Evolutionary conservation across 176 grass and related monocot genomes (phyloP).

Genomic region (Carex littledalei): DNA sequence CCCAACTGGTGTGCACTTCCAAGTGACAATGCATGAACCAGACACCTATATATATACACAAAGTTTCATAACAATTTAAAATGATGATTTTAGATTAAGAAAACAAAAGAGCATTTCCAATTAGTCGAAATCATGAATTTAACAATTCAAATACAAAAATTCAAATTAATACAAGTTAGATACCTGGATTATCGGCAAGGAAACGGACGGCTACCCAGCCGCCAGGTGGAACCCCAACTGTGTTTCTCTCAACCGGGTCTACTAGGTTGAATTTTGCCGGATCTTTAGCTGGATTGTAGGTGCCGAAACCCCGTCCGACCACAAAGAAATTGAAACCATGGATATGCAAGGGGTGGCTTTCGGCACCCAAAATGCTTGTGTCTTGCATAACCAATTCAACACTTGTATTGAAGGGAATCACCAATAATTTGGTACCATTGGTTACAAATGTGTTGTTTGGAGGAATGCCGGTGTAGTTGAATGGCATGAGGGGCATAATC

Average conservation of each 20-base stretch:
- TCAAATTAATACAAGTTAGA: not conserved
- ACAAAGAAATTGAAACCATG: slow-evolving; percentile 74
- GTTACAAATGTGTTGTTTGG: slow-evolving; percentile 55
- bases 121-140: not conserved
- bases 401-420: slow-evolving; percentile 46
- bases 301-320: slow-evolving; percentile 48
- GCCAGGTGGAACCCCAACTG: slow-evolving; percentile 56
- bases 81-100: not conserved
- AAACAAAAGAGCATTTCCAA: not conserved
- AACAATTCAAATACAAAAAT: not conserved
- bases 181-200: slow-evolving; percentile 64
- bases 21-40: slow-evolving; percentile 97
- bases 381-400: slow-evolving; percentile 83
- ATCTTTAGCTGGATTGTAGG: slow-evolving; percentile 43
- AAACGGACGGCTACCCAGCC: slow-evolving; percentile 86
- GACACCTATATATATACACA: slow-evolving; percentile 26
- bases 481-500: slow-evolving; percentile 18
- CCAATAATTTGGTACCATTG: slow-evolving; percentile 55
- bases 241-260: slow-evolving; percentile 69
- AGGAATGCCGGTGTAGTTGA: slow-evolving; percentile 66
- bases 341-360: slow-evolving; percentile 78
- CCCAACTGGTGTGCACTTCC: slow-evolving; percentile 78
- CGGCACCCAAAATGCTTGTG: slow-evolving; percentile 47
- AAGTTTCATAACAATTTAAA: not conserved
- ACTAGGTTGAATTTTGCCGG: slow-evolving; percentile 46